Evolutionary conservation across 768 basidiomycete genomes (phyloP), one percentile per base, ranked within the genome.

Genomic region (Rhodotorula graminis): DNA sequence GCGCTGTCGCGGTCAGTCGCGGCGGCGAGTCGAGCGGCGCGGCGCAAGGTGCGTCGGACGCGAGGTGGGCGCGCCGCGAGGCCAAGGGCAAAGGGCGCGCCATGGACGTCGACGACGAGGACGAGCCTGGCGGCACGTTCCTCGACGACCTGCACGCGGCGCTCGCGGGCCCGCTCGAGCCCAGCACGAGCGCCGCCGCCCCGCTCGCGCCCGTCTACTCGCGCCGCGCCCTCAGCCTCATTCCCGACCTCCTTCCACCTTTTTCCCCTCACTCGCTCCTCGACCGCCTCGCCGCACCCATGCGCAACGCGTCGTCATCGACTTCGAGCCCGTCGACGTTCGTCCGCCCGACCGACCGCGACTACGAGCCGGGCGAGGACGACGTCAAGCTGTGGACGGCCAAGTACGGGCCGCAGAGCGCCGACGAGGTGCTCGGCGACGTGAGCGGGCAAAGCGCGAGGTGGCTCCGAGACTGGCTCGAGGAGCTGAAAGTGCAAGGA

Each of bases 381-480:
- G 60, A 71, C 56, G 61, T 25, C 16, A 84, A 86, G 53, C 80
- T 85, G 21, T 94, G 92, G 91, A 81, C 85, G 29, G 86, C 88
- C 59, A 88, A 86, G 76, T 93, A 89, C 86, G 87, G 86, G 29
- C 93, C 93, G 37, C 84, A 84, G 64, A 82, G 84, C 55, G 91
- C 91, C 21, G 84, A 85, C 33, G 86, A 93, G 71, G 87, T 93
- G 8, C 83, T 95, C 1, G 91, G 91, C 37, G 46, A 47, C 12
- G 52, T n/a, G 14, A 93, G 93, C 78, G 87, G 90, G 79, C 79
- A 81, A 16, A 85, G 86, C 61, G 89, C 92, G 1, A 76, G 83
- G 40, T 90, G 88, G 80, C 83, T 94, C 66, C 86, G 89, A 52
- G 86, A 89, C 63, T 94, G 92, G 92, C 83, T 94, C 61, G 81